phyloP scores from a whole-genome alignment of 768 basidiomycete genomes.

The Boletus subparvulus region DNA sequence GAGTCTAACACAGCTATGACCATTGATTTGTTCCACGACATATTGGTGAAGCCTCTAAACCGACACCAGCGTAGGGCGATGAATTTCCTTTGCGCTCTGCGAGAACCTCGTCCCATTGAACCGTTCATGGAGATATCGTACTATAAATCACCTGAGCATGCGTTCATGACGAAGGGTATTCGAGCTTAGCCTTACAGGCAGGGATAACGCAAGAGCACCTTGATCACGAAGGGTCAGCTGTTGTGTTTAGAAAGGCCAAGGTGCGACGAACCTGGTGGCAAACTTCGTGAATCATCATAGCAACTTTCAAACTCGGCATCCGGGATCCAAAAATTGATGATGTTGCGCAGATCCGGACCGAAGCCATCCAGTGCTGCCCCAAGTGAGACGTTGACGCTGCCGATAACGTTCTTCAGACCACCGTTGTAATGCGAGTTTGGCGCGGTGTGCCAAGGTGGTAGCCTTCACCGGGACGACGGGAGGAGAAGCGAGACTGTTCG shows the following conservation, averaged over 20 bases:
- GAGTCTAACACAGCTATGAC: too few species aligned
- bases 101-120: conserved; percentile 37
- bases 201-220: conserved; percentile 54
- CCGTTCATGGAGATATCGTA: conserved; percentile 35
- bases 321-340: too few species aligned
- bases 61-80: conserved; percentile 34
- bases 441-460: too few species aligned
- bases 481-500: too few species aligned
- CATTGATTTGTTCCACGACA: conserved; percentile 43
- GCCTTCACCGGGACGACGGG: too few species aligned
- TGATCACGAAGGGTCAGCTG: conserved; percentile 11
- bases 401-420: too few species aligned
- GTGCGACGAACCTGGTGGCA: conserved; percentile 65
- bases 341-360: too few species aligned
- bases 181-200: background rate
- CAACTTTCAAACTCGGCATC: conserved; percentile 37
- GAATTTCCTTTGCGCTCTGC: conserved; percentile 27
- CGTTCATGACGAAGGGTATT: background rate
- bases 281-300: conserved; percentile 85
- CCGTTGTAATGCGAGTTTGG: too few species aligned
- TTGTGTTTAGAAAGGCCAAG: conserved; percentile 2
- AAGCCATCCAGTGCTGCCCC: too few species aligned
- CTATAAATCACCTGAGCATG: conserved; percentile 12
- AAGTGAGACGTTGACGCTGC: too few species aligned
- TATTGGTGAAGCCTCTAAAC: conserved; percentile 44